Conservation (phyloP, 495 filamentous ascomycete species). For the Hypoxylon intermedium region DNA sequence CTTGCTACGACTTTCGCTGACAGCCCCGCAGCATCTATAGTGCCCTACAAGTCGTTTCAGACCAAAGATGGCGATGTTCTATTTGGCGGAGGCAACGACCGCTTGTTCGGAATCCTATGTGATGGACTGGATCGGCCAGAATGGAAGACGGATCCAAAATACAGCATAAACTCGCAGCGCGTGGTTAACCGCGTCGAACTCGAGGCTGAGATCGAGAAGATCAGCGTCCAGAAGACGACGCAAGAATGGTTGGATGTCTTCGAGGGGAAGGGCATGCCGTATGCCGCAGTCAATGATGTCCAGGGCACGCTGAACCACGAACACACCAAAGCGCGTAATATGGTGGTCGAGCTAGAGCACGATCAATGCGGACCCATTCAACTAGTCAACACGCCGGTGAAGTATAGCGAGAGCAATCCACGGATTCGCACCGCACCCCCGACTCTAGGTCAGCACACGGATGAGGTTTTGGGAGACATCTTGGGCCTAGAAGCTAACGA, state of each 20-base stretch:
- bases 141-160: conserved; percentile 79
- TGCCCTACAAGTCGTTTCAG: conserved; percentile 90
- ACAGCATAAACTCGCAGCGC: conserved; percentile 78
- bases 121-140: conserved; percentile 76
- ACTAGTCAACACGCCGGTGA: conserved; percentile 93
- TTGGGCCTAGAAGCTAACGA: conserved; percentile 68
- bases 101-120: conserved; percentile 85
- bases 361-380: conserved; percentile 82
- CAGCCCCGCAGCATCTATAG: conserved; percentile 76
- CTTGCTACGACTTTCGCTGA: conserved; percentile 26
- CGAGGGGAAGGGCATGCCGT: conserved; percentile 91
- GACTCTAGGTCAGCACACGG: conserved; percentile 88
- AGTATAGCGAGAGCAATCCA: conserved; percentile 84
- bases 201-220: conserved; percentile 75
- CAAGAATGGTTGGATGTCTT: conserved; percentile 87
- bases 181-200: conserved; percentile 80
- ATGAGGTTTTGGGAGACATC: conserved; percentile 76
- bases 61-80: conserved; percentile 93
- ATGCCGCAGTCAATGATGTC: conserved; percentile 93
- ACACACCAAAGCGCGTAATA: conserved; percentile 83
- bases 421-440: conserved; percentile 82
- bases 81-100: conserved; percentile 92
- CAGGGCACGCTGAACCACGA: conserved; percentile 81
- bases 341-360: conserved; percentile 90
- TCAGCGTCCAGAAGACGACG: conserved; percentile 80